Evolutionary conservation across 768 basidiomycete genomes (phyloP).

Genomic region (Suillus tomentosus): DNA sequence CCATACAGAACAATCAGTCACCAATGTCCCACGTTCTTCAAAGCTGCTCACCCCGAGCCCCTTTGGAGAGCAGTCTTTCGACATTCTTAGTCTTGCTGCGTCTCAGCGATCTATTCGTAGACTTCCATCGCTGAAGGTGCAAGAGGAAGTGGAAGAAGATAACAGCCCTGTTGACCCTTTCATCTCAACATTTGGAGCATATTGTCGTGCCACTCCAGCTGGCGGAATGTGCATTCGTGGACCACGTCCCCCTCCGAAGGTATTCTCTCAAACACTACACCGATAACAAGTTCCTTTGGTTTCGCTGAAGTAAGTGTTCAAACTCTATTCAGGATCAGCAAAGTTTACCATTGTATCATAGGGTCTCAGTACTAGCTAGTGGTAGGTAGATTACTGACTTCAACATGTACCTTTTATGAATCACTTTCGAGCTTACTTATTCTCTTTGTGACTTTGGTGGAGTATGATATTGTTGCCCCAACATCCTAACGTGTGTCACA

Average conservation of each 20-base stretch:
- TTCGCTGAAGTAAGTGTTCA: background rate
- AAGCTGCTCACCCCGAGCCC: no score
- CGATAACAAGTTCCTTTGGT: background rate
- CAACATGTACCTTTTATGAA: background rate
- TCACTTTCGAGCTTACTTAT: background rate
- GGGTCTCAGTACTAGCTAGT: background rate
- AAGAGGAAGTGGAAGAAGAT: no score
- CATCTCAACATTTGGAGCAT: no score
- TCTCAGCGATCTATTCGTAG: no score
- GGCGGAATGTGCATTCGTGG: conserved; percentile 10
- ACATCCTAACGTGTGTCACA: background rate
- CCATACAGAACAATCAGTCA: no score
- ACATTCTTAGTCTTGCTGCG: no score
- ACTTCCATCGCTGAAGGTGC: no score
- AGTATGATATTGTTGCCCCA: background rate
- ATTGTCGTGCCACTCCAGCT: background rate
- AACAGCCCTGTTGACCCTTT: no score
- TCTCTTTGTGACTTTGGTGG: background rate
- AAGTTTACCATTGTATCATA: background rate
- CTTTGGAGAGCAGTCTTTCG: no score
- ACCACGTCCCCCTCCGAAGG: conserved; percentile 15
- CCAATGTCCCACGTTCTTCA: no score
- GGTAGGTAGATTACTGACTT: background rate
- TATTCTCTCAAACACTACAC: background rate
- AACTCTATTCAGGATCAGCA: no score